Conservation (phyloP, 1,284 basidiomycete genomes). For the Nidula niveotomentosa region DNA sequence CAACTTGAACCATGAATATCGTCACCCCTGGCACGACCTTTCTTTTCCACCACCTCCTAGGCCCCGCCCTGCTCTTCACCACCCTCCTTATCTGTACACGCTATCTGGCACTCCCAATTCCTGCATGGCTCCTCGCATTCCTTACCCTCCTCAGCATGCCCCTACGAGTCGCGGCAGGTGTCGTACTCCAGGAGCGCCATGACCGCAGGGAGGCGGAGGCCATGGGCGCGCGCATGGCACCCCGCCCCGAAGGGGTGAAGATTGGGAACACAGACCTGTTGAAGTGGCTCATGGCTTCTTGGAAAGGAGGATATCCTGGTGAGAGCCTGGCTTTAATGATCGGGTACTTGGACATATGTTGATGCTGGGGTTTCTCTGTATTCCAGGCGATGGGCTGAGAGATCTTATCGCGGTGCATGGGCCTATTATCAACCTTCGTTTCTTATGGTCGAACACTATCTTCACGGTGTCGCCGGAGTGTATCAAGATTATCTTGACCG, state of each 20-base stretch:
- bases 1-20: too few relatives aligned
- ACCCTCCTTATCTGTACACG: too few relatives aligned
- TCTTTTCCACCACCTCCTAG: too few relatives aligned
- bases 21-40: too few relatives aligned
- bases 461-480: neutral
- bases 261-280: neutral
- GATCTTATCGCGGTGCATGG: neutral
- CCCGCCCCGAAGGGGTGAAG: neutral
- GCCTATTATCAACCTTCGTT: neutral
- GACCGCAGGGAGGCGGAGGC: neutral
- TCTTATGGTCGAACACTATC: neutral
- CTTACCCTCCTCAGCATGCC: neutral
- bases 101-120: neutral
- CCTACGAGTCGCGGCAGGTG: neutral
- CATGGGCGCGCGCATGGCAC: neutral
- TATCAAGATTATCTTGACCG: neutral
- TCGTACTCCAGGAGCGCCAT: neutral
- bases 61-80: too few relatives aligned
- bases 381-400: neutral
- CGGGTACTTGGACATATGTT: neutral
- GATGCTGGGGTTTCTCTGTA: too few relatives aligned
- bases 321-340: neutral
- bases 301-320: neutral
- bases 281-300: neutral
- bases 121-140: neutral